Base-by-base conservation (phyloP, 1,139 yeast species). In the Saccharomyces hybrid region DNA sequence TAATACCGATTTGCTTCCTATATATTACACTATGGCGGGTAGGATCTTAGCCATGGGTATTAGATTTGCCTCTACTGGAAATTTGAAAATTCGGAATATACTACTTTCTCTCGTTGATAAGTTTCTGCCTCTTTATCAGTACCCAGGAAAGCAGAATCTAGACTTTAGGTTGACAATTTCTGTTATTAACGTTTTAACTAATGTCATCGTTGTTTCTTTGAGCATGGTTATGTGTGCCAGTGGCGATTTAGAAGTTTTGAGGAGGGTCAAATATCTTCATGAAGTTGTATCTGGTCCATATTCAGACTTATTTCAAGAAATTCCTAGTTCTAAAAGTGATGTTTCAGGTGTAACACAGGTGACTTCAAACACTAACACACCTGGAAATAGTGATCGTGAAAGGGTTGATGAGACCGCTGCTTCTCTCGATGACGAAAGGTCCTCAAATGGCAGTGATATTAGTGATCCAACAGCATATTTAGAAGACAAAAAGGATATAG, bases 201-300 rank as follows among this genome's bases (percentile, higher is more conserved):
- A 83, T 61, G 73, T 85, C 0, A 63, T 89, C 27, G 79, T 85
- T 1, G 70, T 90, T 11, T 79, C 93, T 16, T 71, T 81, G 13
- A 80, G 97, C 0, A 75, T 88, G 34, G 79, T 90, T 0, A 88
- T 89, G 89, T 91, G 96, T 1, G 97, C 97, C 0, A 82, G 91
- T 25, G 99, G 99, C 1, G 97, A 93, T 67, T 71, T 91, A 53
- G 86, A 83, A 53, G 80, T 85, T 0, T 80, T 93, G 61, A 78
- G 93, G 63, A 75, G 97, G 55, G 72, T 89, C 48, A 77, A 97
- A 57, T 78, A 79, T 25, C 70, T 89, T 41, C 89, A 88, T 66
- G 85, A 78, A 78, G 61, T 64, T 13, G 58, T 66, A 5, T 60
- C 64, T 6, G 72, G 72, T 1, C 61, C 56, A 28, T 51, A 59